Percentiles rank a stretch among this genome's conserved stretches.
Conservation (phyloP, 1,284 basidiomycete species). For the Athelia sp. region DNA sequence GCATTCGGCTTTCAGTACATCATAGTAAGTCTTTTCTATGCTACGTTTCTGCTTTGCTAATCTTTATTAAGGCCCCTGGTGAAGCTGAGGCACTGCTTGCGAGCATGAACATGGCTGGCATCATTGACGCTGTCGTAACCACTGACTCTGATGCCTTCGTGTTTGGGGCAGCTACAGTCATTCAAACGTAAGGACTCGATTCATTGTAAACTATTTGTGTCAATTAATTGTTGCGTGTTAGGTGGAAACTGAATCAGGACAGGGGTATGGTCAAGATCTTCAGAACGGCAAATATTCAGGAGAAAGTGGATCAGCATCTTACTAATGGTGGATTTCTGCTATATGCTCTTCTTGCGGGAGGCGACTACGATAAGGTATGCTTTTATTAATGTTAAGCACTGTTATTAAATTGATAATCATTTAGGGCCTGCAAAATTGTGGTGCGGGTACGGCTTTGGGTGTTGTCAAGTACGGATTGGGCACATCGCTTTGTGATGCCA, state of each 20-base stretch:
- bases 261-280: neutral
- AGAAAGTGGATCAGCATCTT: neutral
- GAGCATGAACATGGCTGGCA: slow-evolving; percentile 1
- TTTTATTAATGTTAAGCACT: neutral
- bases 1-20: neutral
- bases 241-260: neutral
- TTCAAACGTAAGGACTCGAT: slow-evolving; percentile 2
- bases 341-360: neutral
- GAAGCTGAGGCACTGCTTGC: slow-evolving; percentile 1
- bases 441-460: neutral
- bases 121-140: slow-evolving; percentile 6
- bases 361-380: neutral
- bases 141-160: slow-evolving; percentile 3
- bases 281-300: neutral
- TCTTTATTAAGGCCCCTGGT: neutral
- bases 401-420: neutral
- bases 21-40: neutral
- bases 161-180: slow-evolving; percentile 2
- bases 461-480: neutral
- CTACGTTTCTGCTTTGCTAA: neutral
- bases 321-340: neutral
- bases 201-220: too few relatives aligned
- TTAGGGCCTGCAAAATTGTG: neutral
- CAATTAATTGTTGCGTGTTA: neutral
- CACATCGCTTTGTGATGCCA: neutral